Base-by-base conservation (phyloP, 176 grass and related monocot species). In the Metroxylon sagu region DNA sequence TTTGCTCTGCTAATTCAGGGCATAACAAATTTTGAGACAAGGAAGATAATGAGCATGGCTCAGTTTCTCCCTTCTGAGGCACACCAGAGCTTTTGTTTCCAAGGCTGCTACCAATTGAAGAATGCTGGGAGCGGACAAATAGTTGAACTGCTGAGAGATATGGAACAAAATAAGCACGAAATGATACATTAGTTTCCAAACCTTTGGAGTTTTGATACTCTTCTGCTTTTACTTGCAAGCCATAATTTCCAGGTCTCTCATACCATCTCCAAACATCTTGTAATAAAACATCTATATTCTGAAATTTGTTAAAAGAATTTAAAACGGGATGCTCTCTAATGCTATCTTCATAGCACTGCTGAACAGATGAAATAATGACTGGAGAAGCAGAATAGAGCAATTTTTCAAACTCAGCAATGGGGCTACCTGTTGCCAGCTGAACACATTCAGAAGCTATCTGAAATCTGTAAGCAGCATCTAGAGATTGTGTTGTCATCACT, bases 341-440 rank as follows among this genome's bases (percentile, higher is more conserved):
- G 10, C 10, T 43, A 12, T 43, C 35, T 10, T 43, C 35, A 43
- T 43, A 10, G 35, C 12, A 43, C 35, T 43, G 35, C 8, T 0
- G 35, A 43, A 43, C 35, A 43, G 35, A 43, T 43, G 29, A 30
- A 48, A 39, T 16, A 39, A 62, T 30, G 59, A 62, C 59, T 62
- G 59, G 59, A 48, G 59, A 31, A 62, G 59, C 26, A 62, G 59
- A 28, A 31, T 14, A 62, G 18, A 62, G 59, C 4, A 62, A 30
- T 62, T 30, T 62, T 17, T 62, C 59, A 62, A 62, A 62, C 59
- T 62, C 26, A 4, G 59, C 59, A 62, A 62, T 62, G 31, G 27
- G 59, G 14, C 59, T 62, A 16, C 29, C 29, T 48, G 59, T 62
- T 48, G 29, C 59, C 15, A 16, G 15, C n/a, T 35, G 59, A 62